Percentiles rank a stretch among this genome's conserved stretches.
Conservation (phyloP, 2,329 filamentous ascomycete genomes). For the Podosphaera xanthii region DNA sequence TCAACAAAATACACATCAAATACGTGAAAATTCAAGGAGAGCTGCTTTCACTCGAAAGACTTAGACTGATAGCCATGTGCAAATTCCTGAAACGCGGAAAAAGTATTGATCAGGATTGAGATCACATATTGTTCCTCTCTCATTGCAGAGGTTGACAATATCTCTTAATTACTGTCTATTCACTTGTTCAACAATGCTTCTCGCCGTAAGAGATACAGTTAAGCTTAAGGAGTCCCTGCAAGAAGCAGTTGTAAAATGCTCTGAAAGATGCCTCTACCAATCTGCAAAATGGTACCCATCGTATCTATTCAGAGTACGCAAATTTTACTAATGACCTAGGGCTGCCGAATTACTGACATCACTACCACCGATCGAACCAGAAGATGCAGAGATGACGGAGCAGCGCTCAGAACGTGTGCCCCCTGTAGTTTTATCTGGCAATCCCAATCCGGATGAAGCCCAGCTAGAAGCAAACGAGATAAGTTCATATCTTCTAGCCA, state of each 20-base stretch:
- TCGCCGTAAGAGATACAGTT: conserved; percentile 30
- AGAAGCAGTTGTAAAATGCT: conserved; percentile 72
- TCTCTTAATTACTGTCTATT: not conserved
- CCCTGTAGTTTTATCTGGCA: conserved; percentile 29
- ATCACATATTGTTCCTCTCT: too few species aligned
- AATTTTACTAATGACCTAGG: conserved; percentile 26
- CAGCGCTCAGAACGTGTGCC: conserved; percentile 24
- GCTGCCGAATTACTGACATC: conserved; percentile 82
- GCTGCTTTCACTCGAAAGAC: too few species aligned
- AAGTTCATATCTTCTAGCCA: conserved; percentile 69
- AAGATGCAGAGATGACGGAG: conserved; percentile 35
- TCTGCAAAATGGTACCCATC: conserved; percentile 68
- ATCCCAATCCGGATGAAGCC: conserved; percentile 48
- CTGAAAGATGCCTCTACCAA: conserved; percentile 84
- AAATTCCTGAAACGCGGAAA: too few species aligned
- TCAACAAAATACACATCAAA: too few species aligned
- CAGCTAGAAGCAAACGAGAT: conserved; percentile 57
- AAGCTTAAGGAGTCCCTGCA: conserved; percentile 44
- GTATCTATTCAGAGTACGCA: not conserved
- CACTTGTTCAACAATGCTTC: conserved; percentile 9
- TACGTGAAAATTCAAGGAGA: too few species aligned
- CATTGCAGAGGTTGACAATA: not conserved
- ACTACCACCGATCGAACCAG: conserved; percentile 35
- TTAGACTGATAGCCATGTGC: too few species aligned
- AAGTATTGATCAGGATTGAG: too few species aligned